Evolutionary conservation across 352 stramenopile genomes (phyloP).

Genomic region (Phytophthora foliorum): DNA sequence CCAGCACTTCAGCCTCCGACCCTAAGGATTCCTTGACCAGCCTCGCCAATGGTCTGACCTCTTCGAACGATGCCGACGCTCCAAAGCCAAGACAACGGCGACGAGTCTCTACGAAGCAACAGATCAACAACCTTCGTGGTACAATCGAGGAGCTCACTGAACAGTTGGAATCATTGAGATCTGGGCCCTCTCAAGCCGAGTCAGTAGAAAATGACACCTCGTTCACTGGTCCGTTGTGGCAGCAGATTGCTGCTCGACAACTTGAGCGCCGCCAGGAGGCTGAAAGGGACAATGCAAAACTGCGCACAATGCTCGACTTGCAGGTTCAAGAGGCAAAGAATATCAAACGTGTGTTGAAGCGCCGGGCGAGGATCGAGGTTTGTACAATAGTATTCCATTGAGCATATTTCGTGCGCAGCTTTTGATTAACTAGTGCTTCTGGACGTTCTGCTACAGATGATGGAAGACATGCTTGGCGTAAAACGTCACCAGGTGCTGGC

Average conservation of each 20-base stretch:
- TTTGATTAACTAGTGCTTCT: neutral
- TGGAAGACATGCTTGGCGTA: conserved; percentile 21
- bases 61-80: neutral
- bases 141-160: conserved; percentile 9
- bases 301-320: conserved; percentile 27
- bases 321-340: conserved; percentile 38
- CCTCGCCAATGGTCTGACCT: neutral
- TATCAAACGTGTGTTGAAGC: conserved; percentile 25
- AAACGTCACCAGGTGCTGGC: conserved; percentile 24
- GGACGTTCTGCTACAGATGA: neutral
- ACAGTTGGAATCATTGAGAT: conserved; percentile 10
- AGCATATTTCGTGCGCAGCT: no score
- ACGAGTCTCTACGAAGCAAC: conserved; percentile 20
- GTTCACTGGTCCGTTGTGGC: conserved; percentile 18
- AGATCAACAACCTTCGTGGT: conserved; percentile 15
- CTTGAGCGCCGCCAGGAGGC: conserved; percentile 20
- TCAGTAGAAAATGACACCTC: neutral
- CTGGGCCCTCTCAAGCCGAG: neutral
- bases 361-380: conserved; percentile 18
- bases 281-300: conserved; percentile 28
- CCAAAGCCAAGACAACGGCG: conserved; percentile 1
- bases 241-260: conserved; percentile 28
- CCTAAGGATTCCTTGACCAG: neutral
- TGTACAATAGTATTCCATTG: neutral
- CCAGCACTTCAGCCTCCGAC: conserved; percentile 14